Base-by-base conservation (phyloP, 331 rosid genomes). In the Malus hybrid region DNA sequence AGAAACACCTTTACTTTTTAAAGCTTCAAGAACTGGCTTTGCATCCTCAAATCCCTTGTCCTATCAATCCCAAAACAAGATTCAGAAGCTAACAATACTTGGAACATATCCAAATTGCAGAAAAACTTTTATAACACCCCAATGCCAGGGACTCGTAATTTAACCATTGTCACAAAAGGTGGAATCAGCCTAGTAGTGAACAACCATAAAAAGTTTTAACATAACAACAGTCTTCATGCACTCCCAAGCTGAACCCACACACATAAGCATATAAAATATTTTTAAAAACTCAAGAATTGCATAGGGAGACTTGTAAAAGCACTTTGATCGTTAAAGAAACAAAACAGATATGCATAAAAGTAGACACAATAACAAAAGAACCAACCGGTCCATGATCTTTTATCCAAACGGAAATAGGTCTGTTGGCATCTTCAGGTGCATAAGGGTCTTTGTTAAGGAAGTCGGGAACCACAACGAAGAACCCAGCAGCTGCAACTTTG, bases 1-100 rank as follows among this genome's bases (percentile, higher is more conserved):
- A 33, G 95, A 83, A 83, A 89, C 60, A 42, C 95, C 95, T 81
- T 83, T 87, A 33, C 77, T 80, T 77, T 31, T 93, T 46, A 93
- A 79, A 66, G 85, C 92, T 83, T 87, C 87, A 70, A 91, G 75
- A 33, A 88, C 36, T 42, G 75, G 79, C 66, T 86, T 91, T 61
- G 93, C 83, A 24, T 65, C 86, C 81, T 86, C 96, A 68, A 80
- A 81, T 60, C 72, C 90, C 83, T 87, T 81, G 3, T 81, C 91
- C 97, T 91, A 55, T 33, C 50, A 44, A 44, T 70, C 42, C 50
- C 11, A 44, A 42, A 19, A 72, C 36, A 14, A 5, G 50, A 11
- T 20, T 56, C 14, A 71, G 50, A 64, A 54, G 39, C 28, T 44
- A 50, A 9, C 5, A 18, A 44, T 44, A 44, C 50, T 44, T n/a